phyloP scores from a whole-genome alignment of 768 basidiomycete species.

The Suillus subalutaceus region DNA sequence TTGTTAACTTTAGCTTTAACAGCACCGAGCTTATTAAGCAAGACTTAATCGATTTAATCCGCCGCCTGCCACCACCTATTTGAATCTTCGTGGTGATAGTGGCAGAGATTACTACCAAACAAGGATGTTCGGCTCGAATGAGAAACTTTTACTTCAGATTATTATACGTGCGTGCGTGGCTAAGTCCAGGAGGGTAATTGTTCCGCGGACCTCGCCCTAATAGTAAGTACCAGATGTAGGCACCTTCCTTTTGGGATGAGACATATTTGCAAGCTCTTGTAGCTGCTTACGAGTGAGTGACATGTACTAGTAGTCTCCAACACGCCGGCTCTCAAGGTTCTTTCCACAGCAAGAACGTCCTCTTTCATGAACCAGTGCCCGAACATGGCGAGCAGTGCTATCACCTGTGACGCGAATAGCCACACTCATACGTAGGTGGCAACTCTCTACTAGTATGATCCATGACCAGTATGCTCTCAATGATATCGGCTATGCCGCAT shows the following conservation, averaged over 20 bases:
- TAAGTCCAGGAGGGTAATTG: not conserved
- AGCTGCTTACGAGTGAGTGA: not conserved
- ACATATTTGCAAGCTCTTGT: not conserved
- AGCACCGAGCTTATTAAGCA: slow-evolving; percentile 7
- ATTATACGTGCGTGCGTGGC: not conserved
- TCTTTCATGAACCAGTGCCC: not conserved
- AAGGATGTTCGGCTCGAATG: not conserved
- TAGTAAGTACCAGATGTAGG: not conserved
- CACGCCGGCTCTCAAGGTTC: not conserved
- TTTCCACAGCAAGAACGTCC: not conserved
- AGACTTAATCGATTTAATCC: too few species aligned
- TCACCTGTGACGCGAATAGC: not conserved
- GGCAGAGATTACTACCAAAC: not conserved
- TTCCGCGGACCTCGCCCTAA: slow-evolving; percentile 2
- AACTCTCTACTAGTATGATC: not conserved
- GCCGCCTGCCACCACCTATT: not conserved
- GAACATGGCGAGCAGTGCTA: not conserved
- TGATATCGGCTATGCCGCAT: not conserved
- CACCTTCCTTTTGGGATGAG: not conserved
- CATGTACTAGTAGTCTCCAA: not conserved
- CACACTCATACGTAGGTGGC: not conserved
- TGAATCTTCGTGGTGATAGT: slow-evolving; percentile 1
- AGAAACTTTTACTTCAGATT: not conserved
- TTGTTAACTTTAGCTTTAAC: slow-evolving; percentile 3
- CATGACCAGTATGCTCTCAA: not conserved